Percentiles rank a stretch among this genome's conserved stretches.
These are phyloP conservation scores for Leishmania major DNA, from an alignment of 208 protist genomes.

Conservation along the genomic window DNA sequence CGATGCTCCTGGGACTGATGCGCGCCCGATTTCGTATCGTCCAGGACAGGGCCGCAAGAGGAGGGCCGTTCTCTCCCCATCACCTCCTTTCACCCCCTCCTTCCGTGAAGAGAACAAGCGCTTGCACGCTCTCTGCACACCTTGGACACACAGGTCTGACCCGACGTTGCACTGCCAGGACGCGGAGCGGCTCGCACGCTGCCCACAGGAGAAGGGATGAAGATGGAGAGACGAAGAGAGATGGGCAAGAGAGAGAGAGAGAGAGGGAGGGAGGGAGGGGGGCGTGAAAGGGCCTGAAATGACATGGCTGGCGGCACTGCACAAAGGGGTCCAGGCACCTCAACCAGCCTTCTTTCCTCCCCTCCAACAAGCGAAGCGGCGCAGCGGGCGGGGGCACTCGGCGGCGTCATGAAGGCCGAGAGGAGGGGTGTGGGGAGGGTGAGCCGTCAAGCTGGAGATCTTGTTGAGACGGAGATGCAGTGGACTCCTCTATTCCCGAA, in stretches of 20 bases:
- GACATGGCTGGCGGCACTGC: not conserved
- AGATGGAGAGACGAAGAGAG: not conserved
- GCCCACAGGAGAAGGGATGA: not conserved
- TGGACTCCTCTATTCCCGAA: not conserved
- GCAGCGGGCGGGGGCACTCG: not conserved
- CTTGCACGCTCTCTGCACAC: not conserved
- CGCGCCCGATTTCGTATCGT: not conserved
- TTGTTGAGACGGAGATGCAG: not conserved
- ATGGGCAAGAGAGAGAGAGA: not conserved
- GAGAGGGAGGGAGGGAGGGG: not conserved
- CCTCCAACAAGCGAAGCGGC: not conserved
- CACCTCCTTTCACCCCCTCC: no score
- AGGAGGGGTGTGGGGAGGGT: not conserved
- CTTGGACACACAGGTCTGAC: not conserved
- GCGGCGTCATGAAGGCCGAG: not conserved
- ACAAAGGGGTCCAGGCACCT: not conserved
- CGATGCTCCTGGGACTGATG: not conserved
- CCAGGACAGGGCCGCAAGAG: not conserved
- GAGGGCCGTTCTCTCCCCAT: not conserved
- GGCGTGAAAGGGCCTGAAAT: not conserved
- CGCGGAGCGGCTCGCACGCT: not conserved
- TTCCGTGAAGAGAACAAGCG: not conserved
- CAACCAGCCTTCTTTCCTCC: not conserved
- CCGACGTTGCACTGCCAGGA: not conserved
- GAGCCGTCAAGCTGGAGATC: not conserved